phyloP scores from a whole-genome alignment of 805 yeast genomes.

The Ogataea thermomethanolica region DNA sequence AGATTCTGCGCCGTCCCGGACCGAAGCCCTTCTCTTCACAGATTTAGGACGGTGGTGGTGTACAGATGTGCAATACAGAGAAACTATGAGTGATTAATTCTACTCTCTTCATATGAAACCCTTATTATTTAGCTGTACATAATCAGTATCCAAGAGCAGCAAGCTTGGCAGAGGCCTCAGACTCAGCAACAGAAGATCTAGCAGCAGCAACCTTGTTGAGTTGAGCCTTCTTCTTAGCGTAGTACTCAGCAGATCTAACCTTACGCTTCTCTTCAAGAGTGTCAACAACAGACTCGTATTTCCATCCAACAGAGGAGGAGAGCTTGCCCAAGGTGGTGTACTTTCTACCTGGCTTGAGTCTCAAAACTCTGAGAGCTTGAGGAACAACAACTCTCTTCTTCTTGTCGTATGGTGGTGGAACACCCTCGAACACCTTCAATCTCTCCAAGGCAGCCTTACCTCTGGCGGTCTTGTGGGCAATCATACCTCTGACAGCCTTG shows the following conservation, averaged over 20 bases:
- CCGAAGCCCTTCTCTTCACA: neutral
- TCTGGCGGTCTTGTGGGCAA: conserved; percentile 99
- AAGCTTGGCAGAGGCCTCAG: conserved; percentile 89
- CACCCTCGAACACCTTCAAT: conserved; percentile 99
- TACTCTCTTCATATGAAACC: conserved; percentile 15
- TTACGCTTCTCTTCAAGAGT: conserved; percentile 99
- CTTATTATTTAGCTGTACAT: conserved; percentile 22
- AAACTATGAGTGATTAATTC: neutral
- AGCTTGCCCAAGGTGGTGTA: conserved; percentile 98
- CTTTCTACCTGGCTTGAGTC: conserved; percentile 99
- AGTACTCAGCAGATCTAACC: conserved; percentile 98
- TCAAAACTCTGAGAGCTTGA: conserved; percentile 97
- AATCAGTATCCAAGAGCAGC: conserved; percentile 96
- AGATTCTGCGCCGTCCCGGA: neutral
- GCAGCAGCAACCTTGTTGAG: conserved; percentile 89
- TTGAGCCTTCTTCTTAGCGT: conserved; percentile 97
- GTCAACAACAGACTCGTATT: conserved; percentile 97
- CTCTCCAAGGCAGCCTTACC: conserved; percentile 99
- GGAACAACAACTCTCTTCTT: conserved; percentile 99
- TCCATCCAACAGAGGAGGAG: conserved; percentile 98
- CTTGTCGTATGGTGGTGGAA: conserved; percentile 99
- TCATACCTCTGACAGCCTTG: conserved; percentile 99
- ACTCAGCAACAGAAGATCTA: conserved; percentile 78
- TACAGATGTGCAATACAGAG: neutral
- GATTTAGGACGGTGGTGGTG: neutral